phyloP scores from a whole-genome alignment of 2,329 filamentous ascomycete genomes.

The Fusarium albosuccineum region DNA sequence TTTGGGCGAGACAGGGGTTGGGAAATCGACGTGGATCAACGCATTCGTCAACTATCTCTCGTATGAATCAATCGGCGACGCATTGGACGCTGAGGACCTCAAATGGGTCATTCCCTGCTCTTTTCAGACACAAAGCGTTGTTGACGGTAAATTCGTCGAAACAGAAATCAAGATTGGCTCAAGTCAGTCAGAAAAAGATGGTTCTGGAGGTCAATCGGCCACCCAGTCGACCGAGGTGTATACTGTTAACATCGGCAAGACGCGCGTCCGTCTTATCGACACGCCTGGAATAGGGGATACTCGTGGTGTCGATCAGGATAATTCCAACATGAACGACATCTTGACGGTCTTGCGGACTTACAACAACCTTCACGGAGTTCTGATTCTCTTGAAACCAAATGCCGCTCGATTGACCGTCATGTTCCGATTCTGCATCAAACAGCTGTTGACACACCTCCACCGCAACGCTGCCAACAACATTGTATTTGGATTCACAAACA shows the following conservation, averaged over 20 bases:
- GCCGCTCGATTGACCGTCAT: conserved; percentile 6
- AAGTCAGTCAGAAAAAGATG: conserved; percentile 27
- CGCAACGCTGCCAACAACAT: conserved; percentile 29
- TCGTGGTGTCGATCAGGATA: conserved; percentile 20
- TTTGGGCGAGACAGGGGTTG: conserved; percentile 62
- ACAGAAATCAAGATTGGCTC: conserved; percentile 24
- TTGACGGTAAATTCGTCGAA: background rate
- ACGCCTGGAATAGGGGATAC: conserved; percentile 35
- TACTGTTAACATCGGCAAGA: background rate
- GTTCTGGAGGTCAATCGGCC: conserved; percentile 19
- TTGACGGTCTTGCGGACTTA: conserved; percentile 16
- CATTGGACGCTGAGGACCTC: background rate
- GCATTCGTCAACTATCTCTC: conserved; percentile 61
- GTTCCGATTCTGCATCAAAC: conserved; percentile 32
- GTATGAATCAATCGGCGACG: conserved; percentile 50
- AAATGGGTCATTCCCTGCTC: conserved; percentile 2
- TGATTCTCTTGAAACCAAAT: conserved; percentile 31
- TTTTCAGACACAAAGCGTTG: background rate
- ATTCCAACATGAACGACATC: conserved; percentile 27
- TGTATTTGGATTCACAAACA: conserved; percentile 34
- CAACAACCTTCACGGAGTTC: conserved; percentile 29
- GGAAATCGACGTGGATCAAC: conserved; percentile 64
- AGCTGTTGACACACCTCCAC: conserved; percentile 25
- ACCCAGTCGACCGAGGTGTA: conserved; percentile 24
- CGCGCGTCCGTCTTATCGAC: conserved; percentile 23